Base-by-base conservation (phyloP, 139 green algal genomes). In the Chloropicon primus region DNA sequence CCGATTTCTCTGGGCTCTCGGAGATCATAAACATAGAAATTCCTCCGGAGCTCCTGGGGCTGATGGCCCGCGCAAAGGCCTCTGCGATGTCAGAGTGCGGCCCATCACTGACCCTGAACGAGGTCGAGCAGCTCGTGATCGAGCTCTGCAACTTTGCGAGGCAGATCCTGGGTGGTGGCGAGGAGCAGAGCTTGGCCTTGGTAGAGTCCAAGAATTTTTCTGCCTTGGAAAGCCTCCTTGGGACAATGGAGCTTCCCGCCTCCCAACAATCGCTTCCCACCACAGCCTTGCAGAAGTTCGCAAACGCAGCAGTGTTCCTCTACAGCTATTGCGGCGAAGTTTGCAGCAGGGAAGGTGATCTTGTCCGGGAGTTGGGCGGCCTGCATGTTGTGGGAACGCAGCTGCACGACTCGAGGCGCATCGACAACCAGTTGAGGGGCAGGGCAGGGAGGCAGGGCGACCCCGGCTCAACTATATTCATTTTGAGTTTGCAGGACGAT, bases 321-420 rank as follows among this genome's bases (percentile, higher is more conserved):
- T 62, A 62, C 41, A 17, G 10, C 10, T 2, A 24, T 24, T 71
- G 54, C n/a, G 41, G 21, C 21, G 79, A n/a, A 2, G 1, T 26
- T 2, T 86, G 82, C 76, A 2, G 1, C 5, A 22, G 17, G 75
- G 85, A 89, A 71, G 78, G 76, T n/a, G 21, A 82, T 22, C 26
- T 79, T 26, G 83, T 89, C 22, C 1, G 76, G 24, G 10, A 2
- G 1, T 22, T 82, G 71, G 85, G 85, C 3, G 85, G 85, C n/a
- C 79, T 89, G 54, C 85, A 87, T 71, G 83, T 89, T n/a, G 74
- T 89, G 25, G 85, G 85, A 53, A 87, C 83, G 17, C 72, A 83
- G 75, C 76, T 86, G 21, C 77, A 86, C 72, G 80, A 86, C 26
- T 86, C 80, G 0, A 78, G 85, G 22, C 80, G 85, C 28, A 84